Conservation (phyloP, 345 rosid species). For the Cardiospermum halicacabum region DNA sequence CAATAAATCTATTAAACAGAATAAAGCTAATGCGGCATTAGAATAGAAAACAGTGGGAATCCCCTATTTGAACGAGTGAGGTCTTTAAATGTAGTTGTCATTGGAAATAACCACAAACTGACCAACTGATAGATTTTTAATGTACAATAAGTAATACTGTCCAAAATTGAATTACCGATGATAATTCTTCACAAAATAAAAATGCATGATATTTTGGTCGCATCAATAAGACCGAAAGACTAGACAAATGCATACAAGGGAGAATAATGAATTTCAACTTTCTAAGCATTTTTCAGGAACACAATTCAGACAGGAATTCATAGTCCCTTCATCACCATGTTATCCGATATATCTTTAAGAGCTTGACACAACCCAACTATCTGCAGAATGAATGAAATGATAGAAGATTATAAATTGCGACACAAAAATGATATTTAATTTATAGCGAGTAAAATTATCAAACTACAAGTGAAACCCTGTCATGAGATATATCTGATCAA, state of each 20-base stretch:
- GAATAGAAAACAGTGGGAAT: no score
- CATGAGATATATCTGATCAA: slow-evolving; percentile 78
- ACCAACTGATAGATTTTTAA: no score
- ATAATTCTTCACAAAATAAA: background rate
- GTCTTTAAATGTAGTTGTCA: no score
- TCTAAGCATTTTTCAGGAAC: background rate
- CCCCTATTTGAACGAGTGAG: no score
- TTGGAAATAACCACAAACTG: no score
- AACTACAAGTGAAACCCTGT: background rate
- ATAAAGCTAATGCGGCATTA: no score
- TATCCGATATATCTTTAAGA: slow-evolving; percentile 79
- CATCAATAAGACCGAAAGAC: background rate
- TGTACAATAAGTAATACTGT: background rate
- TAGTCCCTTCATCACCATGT: slow-evolving; percentile 89
- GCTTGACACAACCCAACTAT: slow-evolving; percentile 93
- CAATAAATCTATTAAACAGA: no score
- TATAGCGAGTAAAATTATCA: background rate
- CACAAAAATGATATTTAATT: no score
- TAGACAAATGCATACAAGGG: slow-evolving; percentile 5
- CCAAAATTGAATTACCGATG: slow-evolving; percentile 8
- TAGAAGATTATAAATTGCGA: slow-evolving; percentile 7
- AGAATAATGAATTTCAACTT: slow-evolving; percentile 3
- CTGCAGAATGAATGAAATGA: slow-evolving; percentile 39
- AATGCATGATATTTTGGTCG: background rate
- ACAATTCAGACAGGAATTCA: slow-evolving; percentile 64